These are phyloP conservation scores for Aspergillus pseudonomiae DNA, from an alignment of 2,329 filamentous ascomycete genomes.

Conservation along the genomic window DNA sequence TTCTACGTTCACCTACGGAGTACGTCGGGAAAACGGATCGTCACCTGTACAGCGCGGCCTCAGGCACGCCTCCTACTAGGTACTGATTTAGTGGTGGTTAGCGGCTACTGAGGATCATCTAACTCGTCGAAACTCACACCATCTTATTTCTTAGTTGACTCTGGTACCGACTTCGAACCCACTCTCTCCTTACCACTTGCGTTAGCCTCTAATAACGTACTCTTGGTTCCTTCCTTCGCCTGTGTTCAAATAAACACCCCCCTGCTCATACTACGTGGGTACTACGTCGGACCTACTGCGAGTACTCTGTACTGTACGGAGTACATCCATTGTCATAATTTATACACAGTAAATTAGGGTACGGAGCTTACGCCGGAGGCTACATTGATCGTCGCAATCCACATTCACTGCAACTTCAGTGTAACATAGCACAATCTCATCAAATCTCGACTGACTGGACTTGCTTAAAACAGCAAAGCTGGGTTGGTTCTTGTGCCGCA, in stretches of 20 bases:
- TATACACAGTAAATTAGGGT: neutral
- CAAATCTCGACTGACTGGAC: neutral
- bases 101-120: neutral
- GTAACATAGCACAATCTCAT: neutral
- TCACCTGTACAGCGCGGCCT: neutral
- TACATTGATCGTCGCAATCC: neutral
- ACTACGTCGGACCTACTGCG: neutral
- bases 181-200: neutral
- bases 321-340: neutral
- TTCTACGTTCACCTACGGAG: neutral
- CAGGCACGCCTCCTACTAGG: neutral
- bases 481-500: neutral
- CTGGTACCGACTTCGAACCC: neutral
- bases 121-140: conserved; percentile 1
- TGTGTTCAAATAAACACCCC: neutral
- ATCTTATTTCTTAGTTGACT: neutral
- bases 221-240: neutral
- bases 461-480: conserved; percentile 1
- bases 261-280: neutral
- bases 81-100: neutral
- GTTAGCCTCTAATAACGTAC: neutral
- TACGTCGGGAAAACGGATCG: neutral
- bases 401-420: neutral
- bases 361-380: neutral
- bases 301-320: no score